Conservation (phyloP, 257 asterid genomes). For the Nicotiana undulata region DNA sequence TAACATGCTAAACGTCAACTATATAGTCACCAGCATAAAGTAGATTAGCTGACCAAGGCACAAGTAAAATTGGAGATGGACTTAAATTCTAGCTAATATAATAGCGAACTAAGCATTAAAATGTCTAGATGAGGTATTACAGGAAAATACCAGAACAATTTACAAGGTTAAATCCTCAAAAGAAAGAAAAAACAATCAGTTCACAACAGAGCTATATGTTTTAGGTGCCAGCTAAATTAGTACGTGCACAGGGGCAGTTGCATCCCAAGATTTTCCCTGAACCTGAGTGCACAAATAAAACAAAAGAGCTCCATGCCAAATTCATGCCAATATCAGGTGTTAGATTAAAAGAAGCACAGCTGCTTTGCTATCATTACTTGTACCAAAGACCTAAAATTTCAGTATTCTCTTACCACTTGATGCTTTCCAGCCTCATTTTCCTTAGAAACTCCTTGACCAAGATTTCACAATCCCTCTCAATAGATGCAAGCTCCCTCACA, state of each 20-base stretch:
- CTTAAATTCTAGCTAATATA: background rate
- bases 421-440: conserved; percentile 34
- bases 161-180: background rate
- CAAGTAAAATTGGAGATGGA: background rate
- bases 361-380: background rate
- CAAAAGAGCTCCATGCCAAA: background rate
- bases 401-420: conserved; percentile 37
- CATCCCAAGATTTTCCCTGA: background rate
- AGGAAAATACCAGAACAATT: background rate
- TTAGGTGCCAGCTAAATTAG: background rate
- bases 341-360: background rate
- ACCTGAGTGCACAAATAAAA: background rate
- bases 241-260: background rate
- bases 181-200: background rate
- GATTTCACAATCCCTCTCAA: conserved; percentile 79
- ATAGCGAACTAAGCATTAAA: background rate
- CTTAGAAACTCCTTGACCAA: conserved; percentile 43
- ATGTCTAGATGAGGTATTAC: background rate
- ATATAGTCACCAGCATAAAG: background rate
- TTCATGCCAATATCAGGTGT: background rate
- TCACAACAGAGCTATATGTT: background rate
- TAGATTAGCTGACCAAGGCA: background rate
- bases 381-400: conserved; percentile 1
- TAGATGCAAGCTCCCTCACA: conserved; percentile 73
- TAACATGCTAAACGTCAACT: conserved; percentile 6